Conservation (phyloP, 2,329 filamentous ascomycete genomes). For the Fusarium pseudocircinatum region DNA sequence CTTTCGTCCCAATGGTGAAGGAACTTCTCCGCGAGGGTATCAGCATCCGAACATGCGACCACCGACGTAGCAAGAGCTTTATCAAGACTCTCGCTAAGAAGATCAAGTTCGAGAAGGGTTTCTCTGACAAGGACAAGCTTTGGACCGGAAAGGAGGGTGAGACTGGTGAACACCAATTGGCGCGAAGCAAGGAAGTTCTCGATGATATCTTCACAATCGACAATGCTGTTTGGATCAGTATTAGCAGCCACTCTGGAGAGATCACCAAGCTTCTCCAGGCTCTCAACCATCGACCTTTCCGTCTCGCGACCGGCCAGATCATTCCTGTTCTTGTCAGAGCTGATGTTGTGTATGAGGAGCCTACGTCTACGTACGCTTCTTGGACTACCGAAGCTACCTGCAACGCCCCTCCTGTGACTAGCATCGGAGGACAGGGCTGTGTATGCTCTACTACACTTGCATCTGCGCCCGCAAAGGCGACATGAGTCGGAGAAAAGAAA, state of each 20-base stretch:
- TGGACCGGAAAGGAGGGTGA: slow-evolving; percentile 56
- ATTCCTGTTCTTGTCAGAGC: slow-evolving; percentile 75
- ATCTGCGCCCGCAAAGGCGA: slow-evolving; percentile 27
- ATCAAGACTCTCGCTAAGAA: slow-evolving; percentile 63
- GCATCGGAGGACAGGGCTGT: slow-evolving; percentile 53
- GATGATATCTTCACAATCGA: slow-evolving; percentile 67
- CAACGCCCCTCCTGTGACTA: slow-evolving; percentile 55
- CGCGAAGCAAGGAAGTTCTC: slow-evolving; percentile 59
- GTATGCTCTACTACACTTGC: slow-evolving; percentile 48
- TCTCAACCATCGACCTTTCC: slow-evolving; percentile 69
- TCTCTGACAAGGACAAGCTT: slow-evolving; percentile 63
- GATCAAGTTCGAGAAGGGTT: slow-evolving; percentile 68
- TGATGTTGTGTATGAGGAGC: slow-evolving; percentile 51
- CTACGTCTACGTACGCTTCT: slow-evolving; percentile 43
- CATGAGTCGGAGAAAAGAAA: slow-evolving; percentile 11
- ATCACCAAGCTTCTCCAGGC: slow-evolving; percentile 63
- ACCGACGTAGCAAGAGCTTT: slow-evolving; percentile 63
- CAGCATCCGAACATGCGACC: slow-evolving; percentile 75
- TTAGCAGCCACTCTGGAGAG: slow-evolving; percentile 69
- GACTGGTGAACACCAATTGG: slow-evolving; percentile 58
- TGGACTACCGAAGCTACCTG: slow-evolving; percentile 57
- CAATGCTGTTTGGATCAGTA: slow-evolving; percentile 63
- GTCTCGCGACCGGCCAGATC: slow-evolving; percentile 71
- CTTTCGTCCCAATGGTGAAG: slow-evolving; percentile 69
- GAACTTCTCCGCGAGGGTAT: slow-evolving; percentile 73